These are phyloP conservation scores for Fusarium napiforme DNA, from an alignment of 2,329 filamentous ascomycete species.

Conservation along the genomic window DNA sequence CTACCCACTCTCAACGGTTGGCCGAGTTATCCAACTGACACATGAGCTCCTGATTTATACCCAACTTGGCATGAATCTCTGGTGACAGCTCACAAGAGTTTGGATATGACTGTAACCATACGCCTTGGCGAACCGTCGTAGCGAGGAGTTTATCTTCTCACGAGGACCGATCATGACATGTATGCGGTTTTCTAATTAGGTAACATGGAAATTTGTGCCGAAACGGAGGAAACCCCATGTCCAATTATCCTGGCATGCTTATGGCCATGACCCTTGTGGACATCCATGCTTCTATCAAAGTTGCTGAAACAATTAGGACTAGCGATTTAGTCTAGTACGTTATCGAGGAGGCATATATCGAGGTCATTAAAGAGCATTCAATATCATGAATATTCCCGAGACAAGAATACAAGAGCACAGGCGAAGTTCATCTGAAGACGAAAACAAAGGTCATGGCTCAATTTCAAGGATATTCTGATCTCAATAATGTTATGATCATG, in stretches of 20 bases:
- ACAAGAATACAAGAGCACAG: neutral
- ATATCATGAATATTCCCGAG: neutral
- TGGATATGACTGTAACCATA: neutral
- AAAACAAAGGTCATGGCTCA: neutral
- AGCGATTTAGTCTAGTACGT: constrained; percentile 32
- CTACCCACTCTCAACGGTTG: constrained; percentile 2
- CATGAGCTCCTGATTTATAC: neutral
- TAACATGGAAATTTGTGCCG: constrained; percentile 22
- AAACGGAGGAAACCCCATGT: constrained; percentile 20
- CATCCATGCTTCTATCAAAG: constrained; percentile 37
- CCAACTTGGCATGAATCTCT: neutral
- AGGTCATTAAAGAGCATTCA: constrained; percentile 4
- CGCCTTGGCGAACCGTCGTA: neutral
- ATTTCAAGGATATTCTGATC: neutral
- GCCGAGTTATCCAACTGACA: neutral
- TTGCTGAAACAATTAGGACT: constrained; percentile 16
- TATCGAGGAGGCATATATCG: constrained; percentile 32
- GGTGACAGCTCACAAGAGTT: neutral
- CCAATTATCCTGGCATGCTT: constrained; percentile 18
- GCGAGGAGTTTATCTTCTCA: neutral
- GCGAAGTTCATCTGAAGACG: neutral
- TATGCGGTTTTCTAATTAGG: constrained; percentile 5
- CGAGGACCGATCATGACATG: neutral
- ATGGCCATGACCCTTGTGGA: constrained; percentile 23
- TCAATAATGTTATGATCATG: neutral